Percentiles rank a stretch among this genome's conserved stretches.
Evolutionary conservation across 1,139 yeast genomes (phyloP).

Genomic region (Kodamaea arcana): DNA sequence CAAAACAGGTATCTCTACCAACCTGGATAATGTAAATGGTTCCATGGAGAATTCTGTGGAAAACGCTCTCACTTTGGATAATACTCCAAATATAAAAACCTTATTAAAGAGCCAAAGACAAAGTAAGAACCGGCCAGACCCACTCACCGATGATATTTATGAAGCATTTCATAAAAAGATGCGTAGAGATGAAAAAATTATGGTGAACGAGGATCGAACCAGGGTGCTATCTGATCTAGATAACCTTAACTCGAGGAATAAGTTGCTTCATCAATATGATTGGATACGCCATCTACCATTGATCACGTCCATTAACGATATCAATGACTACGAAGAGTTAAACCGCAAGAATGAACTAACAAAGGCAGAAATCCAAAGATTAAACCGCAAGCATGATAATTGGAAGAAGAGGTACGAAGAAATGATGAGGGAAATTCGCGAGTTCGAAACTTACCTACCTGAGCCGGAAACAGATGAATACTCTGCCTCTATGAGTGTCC

Average conservation of each 20-base stretch:
- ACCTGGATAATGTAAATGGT: background rate
- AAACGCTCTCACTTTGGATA: background rate
- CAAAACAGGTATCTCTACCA: background rate
- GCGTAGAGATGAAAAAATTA: slow-evolving; percentile 63
- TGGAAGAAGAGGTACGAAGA: slow-evolving; percentile 35
- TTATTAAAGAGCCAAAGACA: background rate
- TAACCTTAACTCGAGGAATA: slow-evolving; percentile 42
- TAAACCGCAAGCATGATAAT: slow-evolving; percentile 45
- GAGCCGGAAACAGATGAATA: slow-evolving; percentile 19
- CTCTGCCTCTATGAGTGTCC: slow-evolving; percentile 15
- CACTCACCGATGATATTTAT: slow-evolving; percentile 44
- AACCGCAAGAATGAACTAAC: slow-evolving; percentile 48
- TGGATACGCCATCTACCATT: slow-evolving; percentile 53
- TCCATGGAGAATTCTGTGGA: background rate
- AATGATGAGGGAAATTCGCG: slow-evolving; percentile 25
- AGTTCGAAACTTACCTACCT: slow-evolving; percentile 8
- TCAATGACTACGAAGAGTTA: slow-evolving; percentile 46
- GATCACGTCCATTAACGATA: slow-evolving; percentile 52
- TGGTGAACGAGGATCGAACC: slow-evolving; percentile 55
- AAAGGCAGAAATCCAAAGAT: slow-evolving; percentile 42
- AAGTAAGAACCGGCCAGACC: slow-evolving; percentile 23
- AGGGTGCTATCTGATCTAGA: slow-evolving; percentile 50
- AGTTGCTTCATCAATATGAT: slow-evolving; percentile 44
- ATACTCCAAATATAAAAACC: background rate
- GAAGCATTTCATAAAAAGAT: slow-evolving; percentile 53